Conservation (phyloP, 106 monocot species). For the Iris macrosiphon region DNA sequence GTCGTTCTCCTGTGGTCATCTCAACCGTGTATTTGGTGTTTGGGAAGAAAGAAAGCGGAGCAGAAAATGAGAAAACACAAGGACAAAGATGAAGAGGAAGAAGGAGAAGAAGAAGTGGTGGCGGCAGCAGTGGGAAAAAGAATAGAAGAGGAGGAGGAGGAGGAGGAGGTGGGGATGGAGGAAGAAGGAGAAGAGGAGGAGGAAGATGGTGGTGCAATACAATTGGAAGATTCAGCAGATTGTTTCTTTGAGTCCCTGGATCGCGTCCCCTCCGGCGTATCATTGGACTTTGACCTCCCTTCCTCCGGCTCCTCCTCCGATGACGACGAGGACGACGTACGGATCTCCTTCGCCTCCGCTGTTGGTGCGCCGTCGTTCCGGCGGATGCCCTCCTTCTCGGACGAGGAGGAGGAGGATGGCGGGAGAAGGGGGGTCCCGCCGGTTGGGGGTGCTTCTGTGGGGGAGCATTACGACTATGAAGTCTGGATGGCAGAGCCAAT, state of each 20-base stretch:
- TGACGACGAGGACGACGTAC: slow-evolving; percentile 38
- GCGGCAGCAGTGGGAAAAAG: too few species aligned
- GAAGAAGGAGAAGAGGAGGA: slow-evolving; percentile 2
- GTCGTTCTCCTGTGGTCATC: too few species aligned
- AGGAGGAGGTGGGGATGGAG: neutral
- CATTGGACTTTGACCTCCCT: slow-evolving; percentile 30
- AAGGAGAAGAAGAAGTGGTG: slow-evolving; percentile 4
- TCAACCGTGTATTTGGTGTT: too few species aligned
- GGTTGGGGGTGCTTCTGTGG: too few species aligned
- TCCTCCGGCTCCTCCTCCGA: slow-evolving; percentile 42
- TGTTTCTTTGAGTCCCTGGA: slow-evolving; percentile 73
- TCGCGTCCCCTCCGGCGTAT: slow-evolving; percentile 61
- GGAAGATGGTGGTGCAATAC: slow-evolving; percentile 2
- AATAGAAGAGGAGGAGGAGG: neutral
- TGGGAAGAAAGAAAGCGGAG: too few species aligned
- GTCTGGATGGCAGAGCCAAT: slow-evolving; percentile 75
- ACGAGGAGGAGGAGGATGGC: neutral
- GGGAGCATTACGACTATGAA: slow-evolving; percentile 40
- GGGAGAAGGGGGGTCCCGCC: too few species aligned
- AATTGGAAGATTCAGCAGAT: slow-evolving; percentile 13
- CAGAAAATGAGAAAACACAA: too few species aligned
- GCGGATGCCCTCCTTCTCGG: neutral
- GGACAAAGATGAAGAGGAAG: neutral
- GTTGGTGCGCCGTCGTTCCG: slow-evolving; percentile 33
- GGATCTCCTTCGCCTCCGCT: slow-evolving; percentile 88